phyloP scores from a whole-genome alignment of 2,329 filamentous ascomycete genomes.

The Colletotrichum shisoi region DNA sequence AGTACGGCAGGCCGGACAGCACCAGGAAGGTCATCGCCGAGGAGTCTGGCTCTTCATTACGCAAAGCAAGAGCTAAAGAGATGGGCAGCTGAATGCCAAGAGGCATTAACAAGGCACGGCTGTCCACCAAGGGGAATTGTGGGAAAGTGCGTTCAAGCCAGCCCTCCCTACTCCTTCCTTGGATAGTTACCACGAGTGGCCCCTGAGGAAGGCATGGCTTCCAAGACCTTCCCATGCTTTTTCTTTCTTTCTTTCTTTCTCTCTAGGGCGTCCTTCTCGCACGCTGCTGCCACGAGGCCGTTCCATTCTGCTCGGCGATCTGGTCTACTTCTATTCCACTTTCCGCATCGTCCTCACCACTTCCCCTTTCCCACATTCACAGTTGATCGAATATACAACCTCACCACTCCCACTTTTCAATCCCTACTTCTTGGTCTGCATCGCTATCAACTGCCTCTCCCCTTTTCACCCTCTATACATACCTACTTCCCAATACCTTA shows the following conservation, averaged over 20 bases:
- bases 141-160: conserved; percentile 11
- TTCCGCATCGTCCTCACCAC: neutral
- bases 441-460: neutral
- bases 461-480: neutral
- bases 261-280: conserved; percentile 8
- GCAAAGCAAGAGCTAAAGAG: conserved; percentile 1
- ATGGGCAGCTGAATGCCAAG: neutral
- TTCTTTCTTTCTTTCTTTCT: neutral
- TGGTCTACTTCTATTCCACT: conserved; percentile 9
- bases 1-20: neutral
- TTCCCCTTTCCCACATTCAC: neutral
- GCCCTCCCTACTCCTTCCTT: neutral
- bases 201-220: conserved; percentile 10
- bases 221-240: conserved; percentile 17
- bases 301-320: conserved; percentile 14
- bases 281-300: conserved; percentile 35
- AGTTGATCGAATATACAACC: neutral
- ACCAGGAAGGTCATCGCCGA: conserved; percentile 5
- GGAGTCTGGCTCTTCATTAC: conserved; percentile 1
- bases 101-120: conserved; percentile 18
- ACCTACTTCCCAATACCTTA: neutral
- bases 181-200: neutral
- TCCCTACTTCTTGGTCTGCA: neutral
- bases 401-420: neutral
- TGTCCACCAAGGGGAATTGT: conserved; percentile 4